Conservation (phyloP, 208 protist genomes). For the Trypanosoma melophagium region DNA sequence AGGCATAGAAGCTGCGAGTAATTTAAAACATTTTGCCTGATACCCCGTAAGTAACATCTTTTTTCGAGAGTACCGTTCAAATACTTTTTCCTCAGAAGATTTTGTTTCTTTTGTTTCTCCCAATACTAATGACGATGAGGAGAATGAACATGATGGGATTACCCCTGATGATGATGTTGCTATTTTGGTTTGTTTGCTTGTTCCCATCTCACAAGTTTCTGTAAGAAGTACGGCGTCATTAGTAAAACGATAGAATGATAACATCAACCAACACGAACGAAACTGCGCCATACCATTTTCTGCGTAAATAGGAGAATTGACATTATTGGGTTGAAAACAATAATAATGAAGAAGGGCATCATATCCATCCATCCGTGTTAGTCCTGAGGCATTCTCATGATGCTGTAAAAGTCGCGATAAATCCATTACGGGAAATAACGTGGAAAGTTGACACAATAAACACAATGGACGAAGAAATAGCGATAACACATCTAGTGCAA, state of each 20-base stretch:
- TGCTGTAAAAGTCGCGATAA: slow-evolving; percentile 46
- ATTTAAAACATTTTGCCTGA: slow-evolving; percentile 52
- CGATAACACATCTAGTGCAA: slow-evolving; percentile 46
- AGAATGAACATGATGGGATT: too few species aligned
- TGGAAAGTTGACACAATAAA: slow-evolving; percentile 59
- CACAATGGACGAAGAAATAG: slow-evolving; percentile 63
- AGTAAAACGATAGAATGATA: slow-evolving; percentile 77
- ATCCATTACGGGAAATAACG: slow-evolving; percentile 60
- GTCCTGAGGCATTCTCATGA: slow-evolving; percentile 47
- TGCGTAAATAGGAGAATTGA: slow-evolving; percentile 29
- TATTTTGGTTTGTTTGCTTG: too few species aligned
- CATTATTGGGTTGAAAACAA: slow-evolving; percentile 46
- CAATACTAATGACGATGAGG: too few species aligned
- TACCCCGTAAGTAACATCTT: slow-evolving; percentile 29
- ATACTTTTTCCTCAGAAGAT: too few species aligned
- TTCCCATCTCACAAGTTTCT: too few species aligned
- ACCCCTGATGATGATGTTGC: background rate
- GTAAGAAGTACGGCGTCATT: too few species aligned
- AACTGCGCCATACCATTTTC: slow-evolving; percentile 44
- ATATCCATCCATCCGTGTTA: slow-evolving; percentile 41
- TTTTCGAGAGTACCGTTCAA: too few species aligned
- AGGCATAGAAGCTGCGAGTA: slow-evolving; percentile 56
- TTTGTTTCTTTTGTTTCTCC: too few species aligned
- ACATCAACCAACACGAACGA: slow-evolving; percentile 79
- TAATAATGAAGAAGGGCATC: slow-evolving; percentile 61